These are phyloP conservation scores for Phytophthora pini DNA, from an alignment of 352 stramenopile species.

Conservation along the genomic window DNA sequence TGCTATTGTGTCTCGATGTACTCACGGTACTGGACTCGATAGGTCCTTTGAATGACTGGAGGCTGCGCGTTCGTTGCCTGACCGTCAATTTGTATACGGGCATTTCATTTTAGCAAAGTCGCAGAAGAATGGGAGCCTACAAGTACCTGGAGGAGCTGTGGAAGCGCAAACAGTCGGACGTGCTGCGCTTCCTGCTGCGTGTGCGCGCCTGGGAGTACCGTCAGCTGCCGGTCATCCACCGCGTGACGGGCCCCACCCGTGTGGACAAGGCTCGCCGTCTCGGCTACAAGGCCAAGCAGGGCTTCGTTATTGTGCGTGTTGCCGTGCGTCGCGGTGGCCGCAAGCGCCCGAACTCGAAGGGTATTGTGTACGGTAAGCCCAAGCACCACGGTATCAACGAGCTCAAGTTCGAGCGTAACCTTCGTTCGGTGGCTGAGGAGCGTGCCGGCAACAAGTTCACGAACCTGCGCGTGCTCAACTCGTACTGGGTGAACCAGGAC, in stretches of 20 bases:
- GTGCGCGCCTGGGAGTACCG: conserved; percentile 99
- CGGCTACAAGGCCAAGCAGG: conserved; percentile 99
- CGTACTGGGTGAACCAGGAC: conserved; percentile 99
- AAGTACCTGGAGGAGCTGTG: conserved; percentile 99
- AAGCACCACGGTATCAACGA: conserved; percentile 99
- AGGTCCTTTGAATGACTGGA: conserved; percentile 16
- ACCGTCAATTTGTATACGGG: not conserved
- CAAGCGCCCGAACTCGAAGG: conserved; percentile 99
- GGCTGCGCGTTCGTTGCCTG: not conserved
- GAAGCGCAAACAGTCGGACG: conserved; percentile 99
- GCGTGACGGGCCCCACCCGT: conserved; percentile 94
- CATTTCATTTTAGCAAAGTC: conserved; percentile 56
- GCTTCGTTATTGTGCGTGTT: conserved; percentile 97
- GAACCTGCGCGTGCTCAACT: conserved; percentile 99
- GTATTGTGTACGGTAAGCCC: conserved; percentile 99
- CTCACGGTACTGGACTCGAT: conserved; percentile 1
- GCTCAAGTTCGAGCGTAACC: conserved; percentile 99
- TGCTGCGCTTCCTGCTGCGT: conserved; percentile 99
- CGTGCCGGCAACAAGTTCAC: conserved; percentile 97
- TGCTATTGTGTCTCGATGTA: conserved; percentile 22
- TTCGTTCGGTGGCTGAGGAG: conserved; percentile 98
- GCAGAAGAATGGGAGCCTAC: conserved; percentile 97
- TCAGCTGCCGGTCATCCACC: conserved; percentile 97
- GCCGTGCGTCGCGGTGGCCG: conserved; percentile 98
- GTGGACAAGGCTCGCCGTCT: conserved; percentile 99